These are phyloP conservation scores for Citrus glauca DNA, from an alignment of 345 rosid species.

Conservation along the genomic window DNA sequence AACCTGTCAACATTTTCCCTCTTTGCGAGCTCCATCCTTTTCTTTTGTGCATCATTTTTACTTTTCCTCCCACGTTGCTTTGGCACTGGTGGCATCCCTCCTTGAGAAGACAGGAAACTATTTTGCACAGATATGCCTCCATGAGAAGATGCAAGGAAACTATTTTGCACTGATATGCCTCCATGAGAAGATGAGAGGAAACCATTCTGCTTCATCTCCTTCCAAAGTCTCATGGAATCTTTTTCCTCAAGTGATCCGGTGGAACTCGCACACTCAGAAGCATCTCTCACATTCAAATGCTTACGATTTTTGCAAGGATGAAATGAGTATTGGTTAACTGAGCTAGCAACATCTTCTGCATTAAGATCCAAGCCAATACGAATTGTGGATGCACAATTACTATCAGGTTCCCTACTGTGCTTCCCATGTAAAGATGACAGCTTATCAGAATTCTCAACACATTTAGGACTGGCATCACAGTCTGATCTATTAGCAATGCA, in stretches of 20 bases:
- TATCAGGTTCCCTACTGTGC: slow-evolving; percentile 13
- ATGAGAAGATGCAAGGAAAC: slow-evolving; percentile 36
- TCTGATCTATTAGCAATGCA: slow-evolving; percentile 8
- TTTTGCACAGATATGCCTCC: slow-evolving; percentile 46
- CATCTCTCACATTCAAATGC: slow-evolving; percentile 29
- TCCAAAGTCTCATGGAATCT: slow-evolving; percentile 71
- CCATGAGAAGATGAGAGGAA: slow-evolving; percentile 73
- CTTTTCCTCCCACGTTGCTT: slow-evolving; percentile 67
- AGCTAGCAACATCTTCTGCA: slow-evolving; percentile 50
- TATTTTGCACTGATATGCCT: slow-evolving; percentile 44
- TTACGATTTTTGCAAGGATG: slow-evolving; percentile 30
- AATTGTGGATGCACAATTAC: slow-evolving; percentile 24
- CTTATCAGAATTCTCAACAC: slow-evolving; percentile 21
- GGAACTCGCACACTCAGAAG: slow-evolving; percentile 77
- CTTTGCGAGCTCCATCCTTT: slow-evolving; percentile 67
- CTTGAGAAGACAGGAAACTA: slow-evolving; percentile 37
- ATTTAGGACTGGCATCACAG: slow-evolving; percentile 10
- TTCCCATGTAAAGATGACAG: slow-evolving; percentile 21
- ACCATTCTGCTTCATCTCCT: slow-evolving; percentile 87
- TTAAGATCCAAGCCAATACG: slow-evolving; percentile 51
- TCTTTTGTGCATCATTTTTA: slow-evolving; percentile 52
- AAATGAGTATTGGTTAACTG: slow-evolving; percentile 35
- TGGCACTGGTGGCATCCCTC: slow-evolving; percentile 54
- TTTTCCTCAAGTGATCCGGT: slow-evolving; percentile 42
- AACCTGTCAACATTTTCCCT: slow-evolving; percentile 76